phyloP scores from a whole-genome alignment of 331 rosid species.

The Malus hybrid region DNA sequence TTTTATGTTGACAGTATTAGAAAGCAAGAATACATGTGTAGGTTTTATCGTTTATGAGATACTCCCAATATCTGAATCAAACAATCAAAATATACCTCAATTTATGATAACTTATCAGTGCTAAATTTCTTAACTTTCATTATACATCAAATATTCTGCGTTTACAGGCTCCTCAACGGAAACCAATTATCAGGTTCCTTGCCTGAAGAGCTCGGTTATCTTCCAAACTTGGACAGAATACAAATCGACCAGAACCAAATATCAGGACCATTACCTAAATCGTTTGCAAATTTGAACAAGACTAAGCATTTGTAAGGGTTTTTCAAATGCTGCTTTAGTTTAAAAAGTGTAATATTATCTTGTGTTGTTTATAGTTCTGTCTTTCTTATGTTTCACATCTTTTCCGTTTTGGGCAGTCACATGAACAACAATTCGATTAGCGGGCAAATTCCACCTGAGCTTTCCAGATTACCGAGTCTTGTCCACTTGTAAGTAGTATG shows the following conservation, averaged over 20 bases:
- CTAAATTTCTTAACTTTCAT: background rate
- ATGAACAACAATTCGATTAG: conserved; percentile 97
- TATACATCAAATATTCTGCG: background rate
- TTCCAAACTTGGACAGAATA: conserved; percentile 47
- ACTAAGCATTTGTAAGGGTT: conserved; percentile 71
- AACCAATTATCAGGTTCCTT: conserved; percentile 61
- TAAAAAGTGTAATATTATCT: background rate
- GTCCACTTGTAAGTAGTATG: conserved; percentile 65
- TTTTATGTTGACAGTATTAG: background rate
- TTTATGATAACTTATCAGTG: background rate
- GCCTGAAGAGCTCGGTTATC: conserved; percentile 78
- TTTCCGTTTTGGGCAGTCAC: conserved; percentile 55
- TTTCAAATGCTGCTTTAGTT: conserved; percentile 5
- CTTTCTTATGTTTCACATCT: conserved; percentile 4
- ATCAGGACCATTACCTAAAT: conserved; percentile 60
- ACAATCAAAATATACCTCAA: background rate
- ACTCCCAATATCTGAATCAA: background rate
- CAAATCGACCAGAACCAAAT: conserved; percentile 69
- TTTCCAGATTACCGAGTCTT: conserved; percentile 51
- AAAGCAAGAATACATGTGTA: background rate
- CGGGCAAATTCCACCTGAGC: conserved; percentile 73
- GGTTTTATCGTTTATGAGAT: background rate
- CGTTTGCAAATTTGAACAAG: conserved; percentile 61
- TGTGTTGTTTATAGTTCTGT: conserved; percentile 1
- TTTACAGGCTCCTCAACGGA: conserved; percentile 70